Percentiles rank a stretch among this genome's conserved stretches.
Conservation (phyloP, 805 yeast species). For the Metschnikowia kunwiensis region DNA sequence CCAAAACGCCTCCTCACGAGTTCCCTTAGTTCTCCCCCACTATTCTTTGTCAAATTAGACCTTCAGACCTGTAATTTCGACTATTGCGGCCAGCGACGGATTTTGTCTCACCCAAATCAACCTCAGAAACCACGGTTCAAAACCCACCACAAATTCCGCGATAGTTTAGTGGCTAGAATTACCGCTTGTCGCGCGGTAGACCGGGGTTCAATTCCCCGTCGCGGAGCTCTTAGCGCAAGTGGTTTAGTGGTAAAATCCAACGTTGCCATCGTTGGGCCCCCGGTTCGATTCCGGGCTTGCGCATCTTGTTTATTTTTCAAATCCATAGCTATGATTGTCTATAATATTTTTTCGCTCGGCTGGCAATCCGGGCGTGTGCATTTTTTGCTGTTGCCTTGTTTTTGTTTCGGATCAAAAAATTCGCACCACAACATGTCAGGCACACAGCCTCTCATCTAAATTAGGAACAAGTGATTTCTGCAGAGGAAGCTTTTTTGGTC, state of each 20-base stretch:
- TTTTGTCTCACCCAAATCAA: too few relatives aligned
- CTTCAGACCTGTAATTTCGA: too few relatives aligned
- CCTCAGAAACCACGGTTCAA: too few relatives aligned
- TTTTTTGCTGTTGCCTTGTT: too few relatives aligned
- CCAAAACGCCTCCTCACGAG: too few relatives aligned
- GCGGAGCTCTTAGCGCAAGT: conserved; percentile 13
- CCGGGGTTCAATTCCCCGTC: conserved; percentile 25
- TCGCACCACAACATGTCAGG: conserved; percentile 1
- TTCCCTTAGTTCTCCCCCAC: too few relatives aligned
- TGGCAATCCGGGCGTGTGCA: too few relatives aligned
- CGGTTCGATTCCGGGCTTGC: conserved; percentile 23
- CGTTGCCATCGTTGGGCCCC: conserved; percentile 18
- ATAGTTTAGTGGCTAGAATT: conserved; percentile 23
- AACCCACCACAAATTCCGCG: conserved; percentile 18
- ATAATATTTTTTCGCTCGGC: too few relatives aligned
- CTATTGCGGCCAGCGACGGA: too few relatives aligned
- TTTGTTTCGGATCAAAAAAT: too few relatives aligned
- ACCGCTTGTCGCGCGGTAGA: conserved; percentile 24
- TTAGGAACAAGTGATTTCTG: conserved; percentile 3
- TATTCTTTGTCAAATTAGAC: too few relatives aligned
- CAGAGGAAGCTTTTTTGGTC: background rate
- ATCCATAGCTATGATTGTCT: too few relatives aligned
- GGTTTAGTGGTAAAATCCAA: background rate
- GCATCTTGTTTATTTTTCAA: conserved; percentile 10
- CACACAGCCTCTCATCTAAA: conserved; percentile 3